Evolutionary conservation across 2,329 filamentous ascomycete genomes (phyloP), one percentile per base, ranked within the genome.

Genomic region (Gliomastix tumulicola): DNA sequence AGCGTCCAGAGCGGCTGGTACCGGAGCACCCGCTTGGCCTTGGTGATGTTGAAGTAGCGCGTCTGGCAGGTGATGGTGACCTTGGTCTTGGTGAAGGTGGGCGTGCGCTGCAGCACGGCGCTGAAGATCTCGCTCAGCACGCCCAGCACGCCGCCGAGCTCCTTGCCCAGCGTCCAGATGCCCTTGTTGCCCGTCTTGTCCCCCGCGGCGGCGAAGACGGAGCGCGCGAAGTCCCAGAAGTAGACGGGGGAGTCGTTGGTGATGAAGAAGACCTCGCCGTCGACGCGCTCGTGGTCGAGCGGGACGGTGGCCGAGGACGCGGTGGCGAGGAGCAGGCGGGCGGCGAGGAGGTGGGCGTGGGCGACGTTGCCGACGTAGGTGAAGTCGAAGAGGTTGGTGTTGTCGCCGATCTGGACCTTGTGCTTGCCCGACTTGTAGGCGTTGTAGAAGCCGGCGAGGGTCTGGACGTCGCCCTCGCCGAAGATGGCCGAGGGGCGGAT

Each of bases 401-500:
- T 77, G 47, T 77, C 62, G 47, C 92, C 92, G 17, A 97, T 74
- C 59, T 96, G 85, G 56, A 92, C 78, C 43, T 75, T 76, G 25
- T 87, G 82, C 45, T 85, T 80, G 49, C 76, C 70, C 43, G 76
- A 71, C 41, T 71, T 69, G 55, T 83, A 84, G 49, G 85, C 78
- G 43, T 79, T 74, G 51, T 94, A 69, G 44, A 96, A 74, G 48
- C 82, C 78, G 44, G 81, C 76, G 22, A 90, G 77, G 12, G 82
- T 62, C 54, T 88, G 83, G 36, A 78, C 76, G 64, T 98, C 92
- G 49, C 86, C 86, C 54, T 92, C 87, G 50, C 90, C 90, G 53
- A 95, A 87, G 58, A 97, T 94, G 46, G 87, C 87, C 11, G 88
- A 84, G 7, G 89, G 87, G 13, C 92, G 85, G 45, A 97, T 74